Base-by-base conservation (phyloP, 257 asterid species). In the Fraxinus pennsylvanica region DNA sequence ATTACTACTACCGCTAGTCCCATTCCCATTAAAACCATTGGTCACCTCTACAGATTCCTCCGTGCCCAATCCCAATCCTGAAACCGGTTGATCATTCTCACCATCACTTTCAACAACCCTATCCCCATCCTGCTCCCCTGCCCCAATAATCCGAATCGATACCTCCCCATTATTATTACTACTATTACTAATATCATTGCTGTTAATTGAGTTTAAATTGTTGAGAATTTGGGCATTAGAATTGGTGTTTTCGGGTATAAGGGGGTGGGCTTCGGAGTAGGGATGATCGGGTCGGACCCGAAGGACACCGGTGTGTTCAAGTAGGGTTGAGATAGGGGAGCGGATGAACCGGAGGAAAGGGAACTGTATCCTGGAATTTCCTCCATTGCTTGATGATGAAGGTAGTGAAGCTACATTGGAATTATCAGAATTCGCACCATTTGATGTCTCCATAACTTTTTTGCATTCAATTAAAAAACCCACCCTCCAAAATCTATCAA, bases 101-200 rank as follows among this genome's bases (percentile, higher is more conserved):
- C 63, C 59, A 54, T 17, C 69, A 72, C 25, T 78, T 79, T 57
- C 86, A 63, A 9, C 66, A 52, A 29, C 91, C 66, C 82, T 85
- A 72, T 72, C 80, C 72, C 15, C 83, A 69, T 71, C 81, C 43
- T 66, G 77, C 52, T 66, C 89, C 50, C 81, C 92, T 68, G 86
- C 85, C 63, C 93, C 92, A 25, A 85, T 80, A 73, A 94, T 94
- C 88, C 94, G 84, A 82, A 92, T 94, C 77, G 93, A 83, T 74
- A 92, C 97, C 89, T 92, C 98, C 78, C 91, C 96, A 67, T 83
- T 84, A 72, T 73, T 75, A 76, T 77, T 79, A 74, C 38, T 50
- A 78, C 43, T 79, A 47, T 73, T 81, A 19, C 35, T 73, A 78
- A 21, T 75, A 79, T 70, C 88, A 57, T 22, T 68, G 25, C 59